A percentile compares a stretch with the other conserved stretches of the same genome.
Conservation (phyloP, 306 rosid genomes). For the Hippophae tibetana region DNA sequence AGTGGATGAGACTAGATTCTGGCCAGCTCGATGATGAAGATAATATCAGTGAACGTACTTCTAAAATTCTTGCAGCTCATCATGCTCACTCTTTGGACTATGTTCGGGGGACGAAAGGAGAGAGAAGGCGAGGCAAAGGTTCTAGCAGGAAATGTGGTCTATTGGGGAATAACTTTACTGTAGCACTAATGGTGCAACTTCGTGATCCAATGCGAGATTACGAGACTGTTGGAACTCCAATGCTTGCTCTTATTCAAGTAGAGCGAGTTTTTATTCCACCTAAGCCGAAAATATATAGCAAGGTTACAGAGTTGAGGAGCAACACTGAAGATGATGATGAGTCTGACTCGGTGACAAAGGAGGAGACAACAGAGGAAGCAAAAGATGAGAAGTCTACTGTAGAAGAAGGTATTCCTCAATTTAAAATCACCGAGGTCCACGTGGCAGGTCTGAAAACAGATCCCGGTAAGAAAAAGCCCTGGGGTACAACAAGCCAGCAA, state of each 20-base stretch:
- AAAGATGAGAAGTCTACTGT: conserved; percentile 33
- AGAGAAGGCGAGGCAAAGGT: conserved; percentile 50
- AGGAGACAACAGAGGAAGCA: conserved; percentile 25
- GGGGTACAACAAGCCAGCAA: conserved; percentile 54
- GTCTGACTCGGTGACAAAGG: conserved; percentile 13
- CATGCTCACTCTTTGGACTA: conserved; percentile 68
- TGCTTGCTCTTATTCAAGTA: conserved; percentile 83
- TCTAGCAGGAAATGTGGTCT: conserved; percentile 53
- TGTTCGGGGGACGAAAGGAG: conserved; percentile 44
- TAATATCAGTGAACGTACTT: conserved; percentile 66
- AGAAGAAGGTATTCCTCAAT: conserved; percentile 57
- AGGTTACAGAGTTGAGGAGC: conserved; percentile 36
- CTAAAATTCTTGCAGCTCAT: conserved; percentile 79
- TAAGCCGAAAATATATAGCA: conserved; percentile 50
- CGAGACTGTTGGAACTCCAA: conserved; percentile 81
- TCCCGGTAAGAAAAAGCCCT: conserved; percentile 43
- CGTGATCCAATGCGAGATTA: conserved; percentile 78
- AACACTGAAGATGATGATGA: conserved; percentile 38
- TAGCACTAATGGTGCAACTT: conserved; percentile 84
- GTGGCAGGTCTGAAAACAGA: conserved; percentile 62
- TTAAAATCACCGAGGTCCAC: conserved; percentile 64
- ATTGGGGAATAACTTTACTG: conserved; percentile 76
- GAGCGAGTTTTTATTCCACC: conserved; percentile 82
- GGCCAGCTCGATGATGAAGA: conserved; percentile 78
- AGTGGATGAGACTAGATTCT: conserved; percentile 84